Percentiles rank a stretch among this genome's conserved stretches.
phyloP scores from a whole-genome alignment of 805 yeast genomes.

The Metschnikowia baotianmanensis region DNA sequence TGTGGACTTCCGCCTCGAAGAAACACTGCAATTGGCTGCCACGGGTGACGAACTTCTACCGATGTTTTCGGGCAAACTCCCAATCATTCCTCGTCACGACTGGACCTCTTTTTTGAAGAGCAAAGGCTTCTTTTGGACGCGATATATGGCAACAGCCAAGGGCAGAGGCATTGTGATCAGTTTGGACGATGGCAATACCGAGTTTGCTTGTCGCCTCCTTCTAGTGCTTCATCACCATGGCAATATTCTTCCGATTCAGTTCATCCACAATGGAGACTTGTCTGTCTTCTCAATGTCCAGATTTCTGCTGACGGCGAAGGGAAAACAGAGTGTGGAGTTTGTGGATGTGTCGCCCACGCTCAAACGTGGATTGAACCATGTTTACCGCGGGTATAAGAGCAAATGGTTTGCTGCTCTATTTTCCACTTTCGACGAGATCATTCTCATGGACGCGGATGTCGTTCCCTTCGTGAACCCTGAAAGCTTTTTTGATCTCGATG shows the following conservation, averaged over 20 bases:
- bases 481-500: slow-evolving; percentile 9
- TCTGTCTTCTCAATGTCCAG: slow-evolving; percentile 2
- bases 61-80: slow-evolving; percentile 13
- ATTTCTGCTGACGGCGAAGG: slow-evolving; percentile 3
- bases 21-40: slow-evolving; percentile 4
- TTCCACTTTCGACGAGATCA: slow-evolving; percentile 31
- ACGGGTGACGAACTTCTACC: slow-evolving; percentile 14
- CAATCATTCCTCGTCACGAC: slow-evolving; percentile 4
- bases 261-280: slow-evolving; percentile 15
- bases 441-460: slow-evolving; percentile 18
- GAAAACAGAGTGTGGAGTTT: slow-evolving; percentile 10
- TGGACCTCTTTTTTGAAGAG: slow-evolving; percentile 4
- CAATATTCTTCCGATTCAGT: slow-evolving; percentile 15
- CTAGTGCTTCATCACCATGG: slow-evolving; percentile 9
- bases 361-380: slow-evolving; percentile 14
- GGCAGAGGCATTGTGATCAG: slow-evolving; percentile 17
- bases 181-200: slow-evolving; percentile 11
- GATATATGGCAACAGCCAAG: slow-evolving; percentile 2
- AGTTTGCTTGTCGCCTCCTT: slow-evolving; percentile 13
- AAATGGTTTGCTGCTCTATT: slow-evolving; percentile 19
- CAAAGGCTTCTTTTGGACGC: slow-evolving; percentile 9
- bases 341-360: slow-evolving; percentile 21
- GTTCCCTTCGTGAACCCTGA: slow-evolving; percentile 15
- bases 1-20: slow-evolving; percentile 7
- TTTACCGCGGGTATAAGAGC: slow-evolving; percentile 30